Conservation (phyloP, 192 early-diverging fungal species). For the Gryganskiella cystojenkinii region DNA sequence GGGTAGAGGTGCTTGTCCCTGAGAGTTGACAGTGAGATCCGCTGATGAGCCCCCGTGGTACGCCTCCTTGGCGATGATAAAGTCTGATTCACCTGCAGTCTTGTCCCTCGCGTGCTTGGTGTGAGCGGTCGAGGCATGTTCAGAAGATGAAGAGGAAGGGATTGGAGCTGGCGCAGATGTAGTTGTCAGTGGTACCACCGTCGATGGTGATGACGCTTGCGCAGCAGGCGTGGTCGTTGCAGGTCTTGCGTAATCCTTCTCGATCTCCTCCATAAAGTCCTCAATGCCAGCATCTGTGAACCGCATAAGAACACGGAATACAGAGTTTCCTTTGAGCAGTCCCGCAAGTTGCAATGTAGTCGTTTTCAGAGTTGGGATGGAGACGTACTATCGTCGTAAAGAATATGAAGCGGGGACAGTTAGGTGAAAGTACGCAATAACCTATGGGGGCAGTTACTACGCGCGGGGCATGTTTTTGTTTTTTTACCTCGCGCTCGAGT, state of each 20-base stretch:
- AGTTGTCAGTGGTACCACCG: constrained; percentile 6
- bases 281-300: constrained; percentile 60
- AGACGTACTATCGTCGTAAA: constrained; percentile 64
- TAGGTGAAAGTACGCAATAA: background rate
- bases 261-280: constrained; percentile 60
- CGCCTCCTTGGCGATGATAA: constrained; percentile 12
- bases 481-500: constrained; percentile 71
- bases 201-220: background rate
- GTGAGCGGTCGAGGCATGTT: background rate
- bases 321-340: constrained; percentile 70
- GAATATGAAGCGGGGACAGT: background rate
- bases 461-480: background rate
- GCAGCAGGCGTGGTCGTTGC: constrained; percentile 1
- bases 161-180: background rate
- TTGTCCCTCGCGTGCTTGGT: constrained; percentile 20
- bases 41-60: constrained; percentile 15
- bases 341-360: constrained; percentile 80
- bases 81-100: constrained; percentile 30
- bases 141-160: background rate
- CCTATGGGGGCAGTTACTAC: no score
- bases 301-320: constrained; percentile 77
- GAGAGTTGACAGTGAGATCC: constrained; percentile 6
- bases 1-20: background rate
- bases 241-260: constrained; percentile 17
- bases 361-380: constrained; percentile 65